A percentile compares a stretch with the other conserved stretches of the same genome.
Evolutionary conservation across 2,329 filamentous ascomycete genomes (phyloP).

Genomic region (Penicillium sp.): DNA sequence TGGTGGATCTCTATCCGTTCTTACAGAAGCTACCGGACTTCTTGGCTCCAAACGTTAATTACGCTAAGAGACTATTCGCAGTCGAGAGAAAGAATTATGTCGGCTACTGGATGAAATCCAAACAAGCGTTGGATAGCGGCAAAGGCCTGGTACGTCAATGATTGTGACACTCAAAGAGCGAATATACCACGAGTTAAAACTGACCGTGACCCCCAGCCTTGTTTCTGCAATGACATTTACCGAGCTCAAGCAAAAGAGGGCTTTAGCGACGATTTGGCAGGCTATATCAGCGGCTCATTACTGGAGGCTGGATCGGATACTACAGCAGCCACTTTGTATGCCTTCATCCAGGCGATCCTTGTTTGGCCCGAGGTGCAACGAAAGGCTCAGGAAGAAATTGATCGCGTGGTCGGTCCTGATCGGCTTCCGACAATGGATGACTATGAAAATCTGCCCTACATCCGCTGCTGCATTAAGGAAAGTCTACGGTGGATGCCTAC

Average conservation of each 20-base stretch:
- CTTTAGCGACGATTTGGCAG: conserved; percentile 36
- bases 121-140: conserved; percentile 20
- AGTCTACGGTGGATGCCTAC: conserved; percentile 44
- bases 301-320: conserved; percentile 54
- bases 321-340: conserved; percentile 50
- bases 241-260: conserved; percentile 32
- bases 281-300: conserved; percentile 32
- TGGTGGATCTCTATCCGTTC: conserved; percentile 51
- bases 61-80: conserved; percentile 46
- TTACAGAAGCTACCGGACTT: conserved; percentile 49
- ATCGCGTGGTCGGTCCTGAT: conserved; percentile 30
- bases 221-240: conserved; percentile 18
- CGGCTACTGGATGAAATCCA: conserved; percentile 45
- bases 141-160: no score
- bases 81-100: conserved; percentile 47
- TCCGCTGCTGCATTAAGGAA: conserved; percentile 37
- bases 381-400: conserved; percentile 43
- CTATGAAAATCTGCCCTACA: conserved; percentile 32
- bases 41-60: conserved; percentile 34
- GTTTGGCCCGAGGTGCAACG: conserved; percentile 47
- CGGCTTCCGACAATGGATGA: conserved; percentile 37
- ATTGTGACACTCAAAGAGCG: no score
- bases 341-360: conserved; percentile 52
- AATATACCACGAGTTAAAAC: no score
- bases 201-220: no score